Conservation (phyloP, 306 rosid genomes). For the Vachellia pachyceras region DNA sequence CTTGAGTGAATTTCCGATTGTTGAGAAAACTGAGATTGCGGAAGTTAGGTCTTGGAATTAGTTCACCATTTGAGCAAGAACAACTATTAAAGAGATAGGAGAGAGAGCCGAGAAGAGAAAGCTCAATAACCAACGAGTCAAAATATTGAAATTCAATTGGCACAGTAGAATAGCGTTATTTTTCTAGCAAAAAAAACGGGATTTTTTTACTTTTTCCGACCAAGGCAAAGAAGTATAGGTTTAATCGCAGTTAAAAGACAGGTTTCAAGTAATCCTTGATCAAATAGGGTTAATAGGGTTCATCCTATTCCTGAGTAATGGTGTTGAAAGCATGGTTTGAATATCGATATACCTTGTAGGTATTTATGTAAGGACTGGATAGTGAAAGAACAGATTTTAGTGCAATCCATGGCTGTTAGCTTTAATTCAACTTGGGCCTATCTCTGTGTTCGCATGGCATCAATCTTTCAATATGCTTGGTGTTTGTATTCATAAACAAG, state of each 20-base stretch:
- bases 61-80: conserved; percentile 15
- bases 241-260: neutral
- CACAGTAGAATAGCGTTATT: conserved; percentile 2
- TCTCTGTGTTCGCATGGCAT: conserved; percentile 11
- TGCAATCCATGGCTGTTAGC: conserved; percentile 4
- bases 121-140: conserved; percentile 7
- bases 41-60: neutral
- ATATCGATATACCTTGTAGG: conserved; percentile 6
- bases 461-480: conserved; percentile 2
- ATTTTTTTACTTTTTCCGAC: neutral
- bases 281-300: conserved; percentile 11
- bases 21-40: conserved; percentile 20
- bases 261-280: conserved; percentile 26
- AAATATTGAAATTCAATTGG: conserved; percentile 7
- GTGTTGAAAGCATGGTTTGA: conserved; percentile 3
- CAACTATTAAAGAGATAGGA: conserved; percentile 14
- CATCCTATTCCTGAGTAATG: neutral
- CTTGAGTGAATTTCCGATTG: neutral
- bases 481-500: conserved; percentile 3
- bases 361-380: conserved; percentile 26
- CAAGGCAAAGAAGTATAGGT: neutral
- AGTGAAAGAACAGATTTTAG: conserved; percentile 17
- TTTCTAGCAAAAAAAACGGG: neutral
- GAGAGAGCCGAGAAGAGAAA: conserved; percentile 7
- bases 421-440: conserved; percentile 24